Base-by-base conservation (phyloP, 2,329 filamentous ascomycete species). In the Phaeosphaeriaceae sp. region DNA sequence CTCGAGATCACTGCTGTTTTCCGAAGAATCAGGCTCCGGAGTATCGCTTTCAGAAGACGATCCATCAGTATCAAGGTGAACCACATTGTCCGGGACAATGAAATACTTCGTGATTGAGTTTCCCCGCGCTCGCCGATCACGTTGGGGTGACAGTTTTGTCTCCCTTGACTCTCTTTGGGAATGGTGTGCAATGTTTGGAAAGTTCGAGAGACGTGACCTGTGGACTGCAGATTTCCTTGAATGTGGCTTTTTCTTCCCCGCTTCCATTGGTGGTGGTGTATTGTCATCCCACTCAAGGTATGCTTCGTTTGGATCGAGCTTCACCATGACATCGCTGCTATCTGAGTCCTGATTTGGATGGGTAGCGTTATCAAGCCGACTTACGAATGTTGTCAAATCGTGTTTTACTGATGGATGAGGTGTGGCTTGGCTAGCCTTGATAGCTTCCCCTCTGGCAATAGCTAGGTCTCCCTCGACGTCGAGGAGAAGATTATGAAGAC, bases 401-500 rank as follows among this genome's bases (percentile, higher is more conserved):
- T 23, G 7, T 23, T 15, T 29, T 26, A 34, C n/a, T 11, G 15
- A 6, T 3, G 32, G 17, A 3, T 5, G 9, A 20, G 16, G 4
- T 18, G 46, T 42, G 3, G 30, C 30, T 37, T 44, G 33, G 11
- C 45, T 55, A 20, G 32, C 37, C 8, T 33, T 33, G 11, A 48
- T 46, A 1, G 49, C 52, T 15, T 41, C 35, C 21, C 45, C 30
- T 16, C 49, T 47, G 5, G 46, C 46, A 8, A 35, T 17, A 3
- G 52, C 29, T 16, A 57, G 35, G 8, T 40, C 23, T 0, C 54
- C 60, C 9, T 52, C 42, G 6, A 17, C 48, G 7, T 62, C 56
- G 5, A 54, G 17, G 5, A 65, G 40, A 4, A 67, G 45, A 17
- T 59, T 29, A 33, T 61, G 55, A 3, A 64, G 23, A 7, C 63